Evolutionary conservation across 1,284 basidiomycete genomes (phyloP).

Genomic region (Singerocomus inundabilis): DNA sequence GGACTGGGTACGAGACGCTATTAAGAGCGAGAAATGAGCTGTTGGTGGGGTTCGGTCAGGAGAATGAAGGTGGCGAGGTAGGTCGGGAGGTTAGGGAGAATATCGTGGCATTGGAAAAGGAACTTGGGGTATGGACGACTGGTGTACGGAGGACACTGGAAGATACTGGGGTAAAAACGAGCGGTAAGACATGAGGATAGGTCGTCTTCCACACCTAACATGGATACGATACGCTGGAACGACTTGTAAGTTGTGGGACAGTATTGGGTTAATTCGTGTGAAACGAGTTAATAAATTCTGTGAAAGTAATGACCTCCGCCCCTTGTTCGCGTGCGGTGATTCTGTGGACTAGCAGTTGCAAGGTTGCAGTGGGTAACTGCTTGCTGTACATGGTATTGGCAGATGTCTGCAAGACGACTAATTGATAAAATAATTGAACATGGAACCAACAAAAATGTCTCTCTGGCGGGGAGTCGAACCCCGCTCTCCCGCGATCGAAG

Average conservation of each 20-base stretch:
- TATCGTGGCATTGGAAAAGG: constrained; percentile 61
- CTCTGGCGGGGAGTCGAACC: constrained; percentile 45
- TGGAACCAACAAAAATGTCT: constrained; percentile 18
- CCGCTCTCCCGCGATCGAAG: constrained; percentile 37
- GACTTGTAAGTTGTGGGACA: too few relatives aligned
- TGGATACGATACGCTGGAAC: neutral
- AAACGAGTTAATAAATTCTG: too few relatives aligned
- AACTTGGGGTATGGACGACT: constrained; percentile 60
- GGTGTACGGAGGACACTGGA: constrained; percentile 32
- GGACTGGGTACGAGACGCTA: constrained; percentile 62
- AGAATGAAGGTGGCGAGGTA: constrained; percentile 61
- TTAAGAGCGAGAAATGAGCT: constrained; percentile 59
- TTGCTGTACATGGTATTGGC: too few relatives aligned
- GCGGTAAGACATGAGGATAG: constrained; percentile 1
- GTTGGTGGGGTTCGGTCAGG: constrained; percentile 58
- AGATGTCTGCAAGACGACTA: too few relatives aligned
- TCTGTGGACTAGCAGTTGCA: too few relatives aligned
- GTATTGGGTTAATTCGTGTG: too few relatives aligned
- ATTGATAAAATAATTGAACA: too few relatives aligned
- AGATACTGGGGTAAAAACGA: constrained; percentile 11
- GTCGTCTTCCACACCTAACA: neutral
- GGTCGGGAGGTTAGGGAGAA: constrained; percentile 55
- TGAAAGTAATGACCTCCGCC: too few relatives aligned
- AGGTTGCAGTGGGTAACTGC: too few relatives aligned
- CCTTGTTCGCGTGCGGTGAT: too few relatives aligned